Percentiles rank a stretch among this genome's conserved stretches.
Evolutionary conservation across 805 yeast species (phyloP).

Genomic region (Candida hispaniensis): DNA sequence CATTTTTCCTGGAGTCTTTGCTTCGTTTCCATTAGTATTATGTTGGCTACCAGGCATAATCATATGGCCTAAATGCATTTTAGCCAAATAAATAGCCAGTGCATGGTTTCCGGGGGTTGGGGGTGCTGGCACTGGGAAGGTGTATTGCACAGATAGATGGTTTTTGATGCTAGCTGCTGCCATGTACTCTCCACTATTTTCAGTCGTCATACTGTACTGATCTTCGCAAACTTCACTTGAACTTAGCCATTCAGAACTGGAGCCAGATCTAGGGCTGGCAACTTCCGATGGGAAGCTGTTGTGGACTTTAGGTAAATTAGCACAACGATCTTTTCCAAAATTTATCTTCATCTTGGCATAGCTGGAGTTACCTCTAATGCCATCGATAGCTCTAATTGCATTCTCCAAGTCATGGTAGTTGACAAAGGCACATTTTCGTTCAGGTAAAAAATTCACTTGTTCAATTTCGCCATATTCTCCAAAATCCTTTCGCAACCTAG

Average conservation of each 20-base stretch:
- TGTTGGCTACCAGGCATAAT: no score
- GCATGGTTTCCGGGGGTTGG: constrained; percentile 15
- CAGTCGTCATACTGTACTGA: constrained; percentile 5
- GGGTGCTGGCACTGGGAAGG: constrained; percentile 13
- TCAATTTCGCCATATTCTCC: constrained; percentile 86
- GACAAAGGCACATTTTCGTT: constrained; percentile 80
- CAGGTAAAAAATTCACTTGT: constrained; percentile 78
- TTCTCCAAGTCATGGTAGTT: constrained; percentile 84
- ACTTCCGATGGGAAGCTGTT: no score
- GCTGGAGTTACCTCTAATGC: constrained; percentile 64
- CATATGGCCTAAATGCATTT: constrained; percentile 13
- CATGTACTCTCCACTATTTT: constrained; percentile 8
- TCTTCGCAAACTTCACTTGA: constrained; percentile 8
- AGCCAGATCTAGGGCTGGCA: constrained; percentile 12
- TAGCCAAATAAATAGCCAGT: constrained; percentile 10
- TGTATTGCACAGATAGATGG: constrained; percentile 12
- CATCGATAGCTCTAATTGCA: constrained; percentile 88
- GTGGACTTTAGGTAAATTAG: constrained; percentile 56
- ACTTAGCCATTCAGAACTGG: constrained; percentile 5
- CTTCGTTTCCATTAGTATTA: no score
- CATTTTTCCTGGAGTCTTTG: no score
- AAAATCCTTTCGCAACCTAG: constrained; percentile 60
- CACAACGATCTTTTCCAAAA: constrained; percentile 92
- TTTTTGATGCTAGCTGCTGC: no score
- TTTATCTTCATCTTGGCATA: constrained; percentile 62